phyloP scores from a whole-genome alignment of 352 stramenopile genomes.

The Pythium plurisporium region DNA sequence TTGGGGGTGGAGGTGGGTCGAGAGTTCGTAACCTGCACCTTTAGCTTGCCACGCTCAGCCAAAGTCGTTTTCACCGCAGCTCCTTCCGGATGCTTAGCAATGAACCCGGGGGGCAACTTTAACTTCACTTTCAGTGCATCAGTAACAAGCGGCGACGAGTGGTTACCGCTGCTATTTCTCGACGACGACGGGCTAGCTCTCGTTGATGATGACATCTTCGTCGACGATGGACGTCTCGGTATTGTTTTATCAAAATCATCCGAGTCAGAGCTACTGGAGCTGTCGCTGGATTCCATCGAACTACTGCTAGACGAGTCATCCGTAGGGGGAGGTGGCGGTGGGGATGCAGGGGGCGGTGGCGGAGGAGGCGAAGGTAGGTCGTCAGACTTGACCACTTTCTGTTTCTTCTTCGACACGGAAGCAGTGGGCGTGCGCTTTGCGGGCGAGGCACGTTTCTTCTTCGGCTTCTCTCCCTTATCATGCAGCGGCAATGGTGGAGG shows the following conservation, averaged over 20 bases:
- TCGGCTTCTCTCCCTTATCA: constrained; percentile 9
- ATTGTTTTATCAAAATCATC: constrained; percentile 16
- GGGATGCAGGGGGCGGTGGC: constrained; percentile 15
- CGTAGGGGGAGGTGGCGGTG: constrained; percentile 14
- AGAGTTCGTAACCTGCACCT: constrained; percentile 42
- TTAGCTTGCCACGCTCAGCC: constrained; percentile 27
- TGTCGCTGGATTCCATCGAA: constrained; percentile 21
- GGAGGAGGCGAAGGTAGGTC: constrained; percentile 4
- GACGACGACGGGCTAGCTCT: constrained; percentile 7
- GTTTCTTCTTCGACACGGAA: constrained; percentile 12
- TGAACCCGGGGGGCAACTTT: constrained; percentile 25
- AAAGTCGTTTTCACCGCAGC: constrained; percentile 9
- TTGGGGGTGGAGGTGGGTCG: constrained; percentile 26
- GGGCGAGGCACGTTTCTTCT: constrained; percentile 24
- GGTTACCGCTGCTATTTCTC: constrained; percentile 4
- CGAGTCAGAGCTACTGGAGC: constrained; percentile 27
- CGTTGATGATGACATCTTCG: constrained; percentile 6
- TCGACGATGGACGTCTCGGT: constrained; percentile 12
- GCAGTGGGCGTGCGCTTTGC: constrained; percentile 12
- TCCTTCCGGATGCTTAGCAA: constrained; percentile 23
- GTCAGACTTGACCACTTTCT: background rate
- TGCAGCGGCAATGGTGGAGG: constrained; percentile 14
- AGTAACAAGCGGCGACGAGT: constrained; percentile 1
- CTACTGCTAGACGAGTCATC: constrained; percentile 23
- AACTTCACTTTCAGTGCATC: constrained; percentile 27